These are phyloP conservation scores for Chaetomiaceae sp. DNA, from an alignment of 2,329 filamentous ascomycete genomes.

Conservation along the genomic window DNA sequence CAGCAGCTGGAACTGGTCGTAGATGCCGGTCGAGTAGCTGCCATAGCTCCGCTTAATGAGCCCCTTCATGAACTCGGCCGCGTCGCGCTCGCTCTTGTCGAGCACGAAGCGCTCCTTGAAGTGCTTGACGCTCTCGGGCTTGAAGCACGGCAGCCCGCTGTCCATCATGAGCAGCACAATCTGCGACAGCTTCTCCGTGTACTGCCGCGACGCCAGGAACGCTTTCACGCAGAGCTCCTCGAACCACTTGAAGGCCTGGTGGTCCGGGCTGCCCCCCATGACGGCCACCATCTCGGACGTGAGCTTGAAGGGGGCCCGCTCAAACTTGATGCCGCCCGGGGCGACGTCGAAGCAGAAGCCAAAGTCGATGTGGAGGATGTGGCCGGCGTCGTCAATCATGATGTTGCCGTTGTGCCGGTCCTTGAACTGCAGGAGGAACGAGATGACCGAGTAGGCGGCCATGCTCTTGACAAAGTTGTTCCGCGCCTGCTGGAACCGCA, in stretches of 20 bases:
- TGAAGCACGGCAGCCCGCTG: conserved; percentile 94
- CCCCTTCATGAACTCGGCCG: conserved; percentile 88
- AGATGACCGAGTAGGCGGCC: conserved; percentile 97
- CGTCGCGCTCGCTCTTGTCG: conserved; percentile 86
- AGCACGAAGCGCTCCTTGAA: conserved; percentile 91
- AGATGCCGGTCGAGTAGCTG: conserved; percentile 88
- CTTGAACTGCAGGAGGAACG: conserved; percentile 96
- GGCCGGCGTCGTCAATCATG: conserved; percentile 96
- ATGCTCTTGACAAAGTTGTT: conserved; percentile 99
- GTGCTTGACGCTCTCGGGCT: conserved; percentile 88
- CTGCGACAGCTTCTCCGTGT: conserved; percentile 83
- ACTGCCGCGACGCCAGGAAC: conserved; percentile 81
- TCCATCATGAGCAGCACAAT: conserved; percentile 95
- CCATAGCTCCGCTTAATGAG: conserved; percentile 85
- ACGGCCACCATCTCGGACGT: conserved; percentile 98
- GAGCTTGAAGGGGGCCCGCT: conserved; percentile 96
- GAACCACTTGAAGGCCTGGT: conserved; percentile 91
- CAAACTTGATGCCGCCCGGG: conserved; percentile 93
- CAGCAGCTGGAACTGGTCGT: conserved; percentile 95
- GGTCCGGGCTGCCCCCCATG: conserved; percentile 82
- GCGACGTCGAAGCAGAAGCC: conserved; percentile 99
- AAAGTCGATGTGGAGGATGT: conserved; percentile 98
- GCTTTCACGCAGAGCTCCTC: conserved; percentile 95
- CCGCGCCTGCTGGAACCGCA: conserved; percentile 89
- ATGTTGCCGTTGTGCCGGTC: conserved; percentile 99